Base-by-base conservation (phyloP, 176 grass and related monocot species). In the Carex kokanica region DNA sequence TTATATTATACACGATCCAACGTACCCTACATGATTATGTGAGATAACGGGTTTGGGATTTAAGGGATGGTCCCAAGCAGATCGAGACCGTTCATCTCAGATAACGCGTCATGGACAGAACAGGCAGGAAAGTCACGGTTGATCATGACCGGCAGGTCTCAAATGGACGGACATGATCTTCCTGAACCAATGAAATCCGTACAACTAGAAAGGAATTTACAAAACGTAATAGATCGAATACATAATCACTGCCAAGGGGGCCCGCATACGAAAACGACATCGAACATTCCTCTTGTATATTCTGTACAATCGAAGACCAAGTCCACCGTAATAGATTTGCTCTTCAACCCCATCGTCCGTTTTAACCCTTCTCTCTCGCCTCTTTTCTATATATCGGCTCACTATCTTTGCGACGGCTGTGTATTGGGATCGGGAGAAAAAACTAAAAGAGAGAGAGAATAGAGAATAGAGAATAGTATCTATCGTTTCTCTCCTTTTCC, bases 361-460 rank as follows among this genome's bases (percentile, higher is more conserved):
- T 45, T 43, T 23, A 73, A 73, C 69, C 69, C 36, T 61, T 49
- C 69, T 23, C 29, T 34, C 69, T 73, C 69, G 40, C 69, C 69
- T 73, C 69, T 73, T 51, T 71, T 41, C 69, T 73, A 73, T 73
- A 73, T 73, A 73, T 73, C 69, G 40, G n/a, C 43, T 51, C 69
- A 47, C 18, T 51, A 24, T 25, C 69, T 51, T 51, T 73, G n/a
- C 41, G 69, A 73, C 69, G 69, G 69, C 69, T 73, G 41, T 13
- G 69, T 73, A 13, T 73, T 51, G n/a, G 41, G 41, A 51, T 47
- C 6, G 27, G 40, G 51, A 34, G 75, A 79, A 3, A 3, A 43
- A 41, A 8, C 14, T 15, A 74, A 27, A 27, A 27, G n/a, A 43
- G 16, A 60, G 25, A 60, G 78, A 64, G 10, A 63, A 62, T 3